These are phyloP conservation scores for Neurospora sublineolata DNA, from an alignment of 495 filamentous ascomycete species.

Conservation along the genomic window DNA sequence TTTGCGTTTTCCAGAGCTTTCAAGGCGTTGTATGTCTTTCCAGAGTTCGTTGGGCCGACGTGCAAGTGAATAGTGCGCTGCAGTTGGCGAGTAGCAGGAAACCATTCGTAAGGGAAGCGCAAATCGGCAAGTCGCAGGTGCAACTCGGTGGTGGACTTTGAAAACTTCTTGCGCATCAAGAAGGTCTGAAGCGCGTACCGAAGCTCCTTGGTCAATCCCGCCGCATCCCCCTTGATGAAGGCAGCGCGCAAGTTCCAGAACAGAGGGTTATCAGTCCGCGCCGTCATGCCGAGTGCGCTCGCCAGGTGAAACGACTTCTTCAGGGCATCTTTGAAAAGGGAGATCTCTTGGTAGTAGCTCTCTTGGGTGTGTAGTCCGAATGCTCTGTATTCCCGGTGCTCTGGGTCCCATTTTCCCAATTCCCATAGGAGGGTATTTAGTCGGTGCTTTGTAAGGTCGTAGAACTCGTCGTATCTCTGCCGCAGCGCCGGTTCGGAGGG, in stretches of 20 bases:
- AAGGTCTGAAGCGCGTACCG: conserved; percentile 49
- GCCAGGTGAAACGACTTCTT: conserved; percentile 26
- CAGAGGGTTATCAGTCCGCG: conserved; percentile 32
- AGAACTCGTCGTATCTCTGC: conserved; percentile 20
- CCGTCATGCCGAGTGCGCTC: conserved; percentile 13
- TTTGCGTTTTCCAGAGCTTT: conserved; percentile 69
- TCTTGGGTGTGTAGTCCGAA: conserved; percentile 21
- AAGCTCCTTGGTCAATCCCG: conserved; percentile 44
- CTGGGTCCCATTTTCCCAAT: conserved; percentile 5
- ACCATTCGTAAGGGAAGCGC: conserved; percentile 84
- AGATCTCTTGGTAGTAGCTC: conserved; percentile 22
- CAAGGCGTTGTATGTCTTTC: conserved; percentile 93
- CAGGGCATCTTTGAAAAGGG: conserved; percentile 26
- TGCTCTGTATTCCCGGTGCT: conserved; percentile 16
- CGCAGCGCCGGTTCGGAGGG: neutral
- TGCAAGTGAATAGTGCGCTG: conserved; percentile 83
- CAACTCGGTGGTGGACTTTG: conserved; percentile 26
- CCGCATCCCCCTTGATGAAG: conserved; percentile 37
- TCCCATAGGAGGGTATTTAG: conserved; percentile 5
- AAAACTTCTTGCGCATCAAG: conserved; percentile 24
- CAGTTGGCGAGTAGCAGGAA: conserved; percentile 61
- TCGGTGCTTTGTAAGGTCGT: conserved; percentile 13
- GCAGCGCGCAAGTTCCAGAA: conserved; percentile 46
- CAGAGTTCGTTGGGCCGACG: conserved; percentile 95
- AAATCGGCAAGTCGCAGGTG: conserved; percentile 65